Evolutionary conservation across 2,329 filamentous ascomycete genomes (phyloP), one percentile per base, ranked within the genome.

Genomic region (Aspergillus fumigatus): DNA sequence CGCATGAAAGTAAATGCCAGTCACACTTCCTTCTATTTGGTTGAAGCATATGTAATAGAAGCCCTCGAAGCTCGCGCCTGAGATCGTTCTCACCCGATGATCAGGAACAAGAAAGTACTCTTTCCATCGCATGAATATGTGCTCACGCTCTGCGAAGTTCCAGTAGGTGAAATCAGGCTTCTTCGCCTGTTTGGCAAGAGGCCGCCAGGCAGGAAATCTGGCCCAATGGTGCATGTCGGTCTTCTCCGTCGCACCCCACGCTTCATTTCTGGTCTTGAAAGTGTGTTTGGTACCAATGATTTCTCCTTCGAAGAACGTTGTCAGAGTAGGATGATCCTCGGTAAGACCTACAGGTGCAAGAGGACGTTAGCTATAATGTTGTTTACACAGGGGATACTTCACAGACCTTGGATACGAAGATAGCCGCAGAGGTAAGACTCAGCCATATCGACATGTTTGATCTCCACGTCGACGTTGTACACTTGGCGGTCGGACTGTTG

Each of bases 1-100:
- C 11, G 90, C 89, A 77, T 99, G 94, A 73, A 96, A 99, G 76
- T 99, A 99, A 57, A 97, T 96, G 19, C 94, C 94, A 69, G 86
- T 92, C 43, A 99, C 89, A 61, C 84, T 87, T 7, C 93, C 94
- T 61, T 87, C 84, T 50, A 91, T 79, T 75, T 97, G 93, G 73
- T 97, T 96, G 79, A 97, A 97, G 77, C 92, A 97, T 64, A 99
- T 97, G 70, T 99, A 99, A 73, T 97, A 99, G 72, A 99, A 99
- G 0, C 94, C 94, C 70, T 99, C 94, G 59, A 97, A 99, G 69
- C 93, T 97, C 7, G 94, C 94, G 19, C 94, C 94, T 35, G 86
- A 89, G 59, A 99, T 96, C 10, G 90, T 95, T 59, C 88, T 84
- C 21, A 97, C 92, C 17, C 90, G 85, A 72, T 99, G 94, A 68